Percentiles rank a stretch among this genome's conserved stretches.
Conservation (phyloP, 2,329 filamentous ascomycete species). For the Dendryphion nanum region DNA sequence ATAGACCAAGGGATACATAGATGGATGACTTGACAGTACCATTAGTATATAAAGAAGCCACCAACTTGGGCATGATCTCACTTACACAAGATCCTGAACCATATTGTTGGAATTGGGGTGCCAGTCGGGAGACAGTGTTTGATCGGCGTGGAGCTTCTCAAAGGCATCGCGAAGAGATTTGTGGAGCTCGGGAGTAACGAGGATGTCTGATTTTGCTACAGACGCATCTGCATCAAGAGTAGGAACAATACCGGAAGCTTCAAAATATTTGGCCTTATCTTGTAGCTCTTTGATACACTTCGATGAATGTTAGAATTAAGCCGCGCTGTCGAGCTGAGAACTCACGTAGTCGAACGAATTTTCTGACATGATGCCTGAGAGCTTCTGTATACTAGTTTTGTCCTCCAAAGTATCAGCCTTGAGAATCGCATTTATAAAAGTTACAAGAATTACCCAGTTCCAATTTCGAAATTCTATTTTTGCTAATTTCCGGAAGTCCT, state of each 20-base stretch:
- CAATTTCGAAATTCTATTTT: conserved; percentile 2
- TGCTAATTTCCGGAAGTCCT: conserved; percentile 12
- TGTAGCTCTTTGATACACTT: conserved; percentile 45
- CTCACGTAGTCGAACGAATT: conserved; percentile 15
- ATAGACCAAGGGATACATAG: conserved; percentile 60
- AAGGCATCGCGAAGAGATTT: conserved; percentile 47
- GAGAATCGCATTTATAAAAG: no score
- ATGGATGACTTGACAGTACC: no score
- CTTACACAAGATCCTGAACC: conserved; percentile 62
- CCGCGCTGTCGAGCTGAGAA: background rate
- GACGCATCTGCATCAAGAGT: conserved; percentile 47
- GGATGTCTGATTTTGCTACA: conserved; percentile 55
- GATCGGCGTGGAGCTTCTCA: conserved; percentile 49
- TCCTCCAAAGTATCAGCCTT: no score
- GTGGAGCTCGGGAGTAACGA: conserved; percentile 41
- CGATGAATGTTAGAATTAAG: background rate
- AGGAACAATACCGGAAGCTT: conserved; percentile 41
- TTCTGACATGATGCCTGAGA: conserved; percentile 13
- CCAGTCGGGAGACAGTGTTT: conserved; percentile 47
- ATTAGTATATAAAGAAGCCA: no score
- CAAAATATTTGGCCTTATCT: conserved; percentile 50
- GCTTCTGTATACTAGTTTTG: no score
- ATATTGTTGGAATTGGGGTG: conserved; percentile 57
- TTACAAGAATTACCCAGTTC: no score
- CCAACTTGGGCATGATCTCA: no score